These are phyloP conservation scores for Termitomyces sp. DNA, from an alignment of 768 basidiomycete genomes.

Conservation along the genomic window DNA sequence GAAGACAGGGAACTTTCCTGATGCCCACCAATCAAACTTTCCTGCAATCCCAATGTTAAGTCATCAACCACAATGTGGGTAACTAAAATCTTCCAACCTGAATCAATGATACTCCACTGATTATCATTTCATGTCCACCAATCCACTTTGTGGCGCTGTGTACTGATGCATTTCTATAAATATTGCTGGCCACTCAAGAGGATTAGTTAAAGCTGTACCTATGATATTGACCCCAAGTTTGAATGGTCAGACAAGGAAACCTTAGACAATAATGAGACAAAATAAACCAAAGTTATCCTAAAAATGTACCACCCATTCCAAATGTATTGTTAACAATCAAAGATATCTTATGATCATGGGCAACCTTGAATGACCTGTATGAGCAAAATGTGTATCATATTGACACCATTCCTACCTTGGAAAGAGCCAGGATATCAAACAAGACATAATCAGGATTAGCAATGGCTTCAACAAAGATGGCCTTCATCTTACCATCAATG, in stretches of 20 bases:
- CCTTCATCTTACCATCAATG: slow-evolving; percentile 78
- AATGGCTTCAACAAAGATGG: slow-evolving; percentile 72
- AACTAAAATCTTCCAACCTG: slow-evolving; percentile 35
- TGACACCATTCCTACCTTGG: slow-evolving; percentile 43
- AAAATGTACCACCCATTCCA: slow-evolving; percentile 55
- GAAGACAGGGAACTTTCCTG: slow-evolving; percentile 71
- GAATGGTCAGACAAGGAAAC: slow-evolving; percentile 68
- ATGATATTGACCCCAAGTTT: slow-evolving; percentile 77
- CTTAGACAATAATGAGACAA: slow-evolving; percentile 23
- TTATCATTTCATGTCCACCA: slow-evolving; percentile 75
- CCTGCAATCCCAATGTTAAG: slow-evolving; percentile 24
- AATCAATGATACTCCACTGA: slow-evolving; percentile 76
- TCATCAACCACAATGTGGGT: slow-evolving; percentile 7
- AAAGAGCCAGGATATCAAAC: slow-evolving; percentile 60
- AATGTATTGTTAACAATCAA: slow-evolving; percentile 83
- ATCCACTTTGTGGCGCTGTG: slow-evolving; percentile 88
- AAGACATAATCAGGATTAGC: slow-evolving; percentile 78
- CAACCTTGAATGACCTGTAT: slow-evolving; percentile 41
- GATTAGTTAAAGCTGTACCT: slow-evolving; percentile 25
- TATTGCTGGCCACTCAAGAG: too few species aligned
- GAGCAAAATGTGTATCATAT: neutral
- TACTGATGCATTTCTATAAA: slow-evolving; percentile 29
- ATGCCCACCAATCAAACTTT: slow-evolving; percentile 71
- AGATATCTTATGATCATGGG: slow-evolving; percentile 70
- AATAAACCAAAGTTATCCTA: neutral